A percentile compares a stretch with the other conserved stretches of the same genome.
Conservation (phyloP, 164 flowering plant species). For the Piper betle region DNA sequence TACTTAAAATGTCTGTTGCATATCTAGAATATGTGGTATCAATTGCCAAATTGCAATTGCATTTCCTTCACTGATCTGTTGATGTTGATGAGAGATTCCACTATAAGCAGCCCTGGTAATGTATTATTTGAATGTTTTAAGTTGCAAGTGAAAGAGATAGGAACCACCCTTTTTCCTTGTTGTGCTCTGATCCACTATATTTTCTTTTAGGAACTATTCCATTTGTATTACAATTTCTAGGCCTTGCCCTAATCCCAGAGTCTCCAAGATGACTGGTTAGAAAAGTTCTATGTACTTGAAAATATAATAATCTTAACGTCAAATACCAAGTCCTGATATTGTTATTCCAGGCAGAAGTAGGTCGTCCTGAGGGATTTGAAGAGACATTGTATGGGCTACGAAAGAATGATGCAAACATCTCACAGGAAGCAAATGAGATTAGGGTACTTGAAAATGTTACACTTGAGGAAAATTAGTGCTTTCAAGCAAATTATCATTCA, state of each 20-base stretch:
- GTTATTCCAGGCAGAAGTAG: constrained; percentile 35
- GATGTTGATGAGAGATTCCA: too few relatives aligned
- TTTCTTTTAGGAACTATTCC: constrained; percentile 34
- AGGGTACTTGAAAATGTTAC: constrained; percentile 7
- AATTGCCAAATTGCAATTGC: too few relatives aligned
- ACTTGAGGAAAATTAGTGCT: background rate
- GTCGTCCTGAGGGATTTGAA: constrained; percentile 23
- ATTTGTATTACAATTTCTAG: constrained; percentile 33
- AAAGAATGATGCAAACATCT: constrained; percentile 31
- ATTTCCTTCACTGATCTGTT: too few relatives aligned
- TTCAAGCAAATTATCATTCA: background rate
- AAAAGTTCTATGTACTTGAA: background rate
- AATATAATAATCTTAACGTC: background rate
- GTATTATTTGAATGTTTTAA: too few relatives aligned
- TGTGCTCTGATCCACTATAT: background rate
- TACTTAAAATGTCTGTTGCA: background rate
- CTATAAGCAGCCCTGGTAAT: too few relatives aligned
- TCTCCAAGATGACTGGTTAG: constrained; percentile 69
- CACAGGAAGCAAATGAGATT: constrained; percentile 42
- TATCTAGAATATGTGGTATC: too few relatives aligned
- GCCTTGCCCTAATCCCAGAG: constrained; percentile 53
- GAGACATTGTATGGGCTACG: constrained; percentile 32
- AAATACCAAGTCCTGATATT: background rate
- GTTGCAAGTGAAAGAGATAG: background rate
- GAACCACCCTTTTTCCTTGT: background rate